A percentile compares a stretch with the other conserved stretches of the same genome.
These are phyloP conservation scores for Striga hermonthica DNA, from an alignment of 305 asterid species.

Conservation along the genomic window DNA sequence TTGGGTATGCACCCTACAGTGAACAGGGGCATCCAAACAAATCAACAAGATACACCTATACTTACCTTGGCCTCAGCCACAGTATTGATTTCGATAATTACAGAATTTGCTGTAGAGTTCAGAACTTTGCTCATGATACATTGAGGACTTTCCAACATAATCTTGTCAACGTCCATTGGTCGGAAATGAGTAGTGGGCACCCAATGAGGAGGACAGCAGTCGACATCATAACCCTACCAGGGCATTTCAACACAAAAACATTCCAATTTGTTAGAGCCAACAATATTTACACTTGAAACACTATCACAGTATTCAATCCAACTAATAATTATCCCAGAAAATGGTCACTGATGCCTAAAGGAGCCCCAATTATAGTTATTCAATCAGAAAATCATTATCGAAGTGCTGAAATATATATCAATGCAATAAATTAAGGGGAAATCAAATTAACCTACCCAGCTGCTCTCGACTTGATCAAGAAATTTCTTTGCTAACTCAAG, in stretches of 20 bases:
- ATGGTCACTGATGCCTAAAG: no score
- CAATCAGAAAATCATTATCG: not conserved
- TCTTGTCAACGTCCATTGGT: not conserved
- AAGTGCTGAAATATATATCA: not conserved
- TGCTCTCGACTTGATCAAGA: not conserved
- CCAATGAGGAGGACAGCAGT: not conserved
- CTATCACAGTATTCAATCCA: not conserved
- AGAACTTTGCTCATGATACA: no score
- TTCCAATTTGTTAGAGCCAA: not conserved
- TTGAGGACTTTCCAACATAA: not conserved
- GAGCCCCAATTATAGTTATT: no score
- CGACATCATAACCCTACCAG: slow-evolving; percentile 1
- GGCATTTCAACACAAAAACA: not conserved
- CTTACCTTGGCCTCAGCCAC: not conserved
- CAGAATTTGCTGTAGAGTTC: not conserved
- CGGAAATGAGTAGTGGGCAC: not conserved
- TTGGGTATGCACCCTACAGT: no score
- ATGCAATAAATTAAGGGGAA: not conserved
- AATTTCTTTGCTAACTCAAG: not conserved
- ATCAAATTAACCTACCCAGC: not conserved
- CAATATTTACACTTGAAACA: not conserved
- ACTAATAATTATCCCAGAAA: no score
- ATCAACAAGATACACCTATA: not conserved
- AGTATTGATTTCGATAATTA: not conserved
- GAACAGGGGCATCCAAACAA: no score